phyloP scores from a whole-genome alignment of 768 basidiomycete species.

The Lactarius quietus region DNA sequence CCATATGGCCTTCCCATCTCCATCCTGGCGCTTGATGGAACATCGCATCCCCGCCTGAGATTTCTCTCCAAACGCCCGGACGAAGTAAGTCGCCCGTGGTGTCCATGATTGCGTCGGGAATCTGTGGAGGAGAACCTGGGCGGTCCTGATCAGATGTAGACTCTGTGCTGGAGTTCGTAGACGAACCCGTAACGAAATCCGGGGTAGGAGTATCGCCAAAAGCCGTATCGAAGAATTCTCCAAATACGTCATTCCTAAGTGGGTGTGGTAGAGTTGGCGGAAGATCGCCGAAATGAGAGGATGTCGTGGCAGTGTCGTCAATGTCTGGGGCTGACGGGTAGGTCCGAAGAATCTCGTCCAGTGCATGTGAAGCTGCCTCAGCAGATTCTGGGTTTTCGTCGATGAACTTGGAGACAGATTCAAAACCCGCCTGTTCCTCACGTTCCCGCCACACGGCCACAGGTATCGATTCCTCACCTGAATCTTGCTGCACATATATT shows the following conservation, averaged over 20 bases:
- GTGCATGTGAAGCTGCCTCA: constrained; percentile 50
- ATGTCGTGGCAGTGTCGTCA: constrained; percentile 33
- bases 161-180: constrained; percentile 74
- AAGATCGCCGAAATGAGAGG: constrained; percentile 32
- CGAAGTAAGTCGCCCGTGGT: constrained; percentile 47
- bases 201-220: constrained; percentile 61
- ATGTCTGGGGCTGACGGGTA: constrained; percentile 41
- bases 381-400: constrained; percentile 42
- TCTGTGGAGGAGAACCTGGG: constrained; percentile 40
- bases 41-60: constrained; percentile 71
- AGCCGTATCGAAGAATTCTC: constrained; percentile 65
- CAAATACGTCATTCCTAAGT: constrained; percentile 45
- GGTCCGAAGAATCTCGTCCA: constrained; percentile 62
- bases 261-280: constrained; percentile 30
- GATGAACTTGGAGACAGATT: constrained; percentile 56
- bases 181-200: constrained; percentile 64
- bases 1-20: no score
- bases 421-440: constrained; percentile 46
- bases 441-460: constrained; percentile 26
- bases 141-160: constrained; percentile 60
- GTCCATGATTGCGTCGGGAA: constrained; percentile 45
- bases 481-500: constrained; percentile 11
- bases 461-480: constrained; percentile 15
- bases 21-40: constrained; percentile 57
- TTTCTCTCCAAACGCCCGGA: constrained; percentile 60